Percentiles rank a stretch among this genome's conserved stretches.
Evolutionary conservation across 2,329 filamentous ascomycete species (phyloP).

Genomic region (Gnomoniopsis sp.): DNA sequence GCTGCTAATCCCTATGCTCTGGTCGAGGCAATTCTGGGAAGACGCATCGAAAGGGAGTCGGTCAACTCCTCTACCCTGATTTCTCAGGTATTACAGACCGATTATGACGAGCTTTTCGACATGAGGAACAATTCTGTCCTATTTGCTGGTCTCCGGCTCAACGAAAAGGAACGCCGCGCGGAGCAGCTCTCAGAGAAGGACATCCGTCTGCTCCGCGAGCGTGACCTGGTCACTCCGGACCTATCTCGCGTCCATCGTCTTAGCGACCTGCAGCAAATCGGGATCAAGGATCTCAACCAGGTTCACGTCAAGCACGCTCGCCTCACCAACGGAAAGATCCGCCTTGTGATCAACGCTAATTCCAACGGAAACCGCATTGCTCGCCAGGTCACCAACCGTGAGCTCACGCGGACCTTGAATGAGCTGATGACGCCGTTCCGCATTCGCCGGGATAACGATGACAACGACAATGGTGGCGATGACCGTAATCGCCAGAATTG

Average conservation of each 20-base stretch:
- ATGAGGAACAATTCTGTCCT: constrained; percentile 40
- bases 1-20: constrained; percentile 43
- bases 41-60: constrained; percentile 33
- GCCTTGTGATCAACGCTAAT: constrained; percentile 34
- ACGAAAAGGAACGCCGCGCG: constrained; percentile 33
- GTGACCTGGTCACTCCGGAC: constrained; percentile 40
- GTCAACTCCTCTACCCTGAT: constrained; percentile 31
- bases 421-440: constrained; percentile 38
- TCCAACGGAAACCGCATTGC: constrained; percentile 25
- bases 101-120: constrained; percentile 46
- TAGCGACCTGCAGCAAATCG: constrained; percentile 37
- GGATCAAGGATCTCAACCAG: constrained; percentile 35
- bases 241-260: constrained; percentile 36
- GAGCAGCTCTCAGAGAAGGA: constrained; percentile 36
- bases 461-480: constrained; percentile 22
- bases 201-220: constrained; percentile 38
- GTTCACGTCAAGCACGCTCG: constrained; percentile 35
- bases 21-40: constrained; percentile 39
- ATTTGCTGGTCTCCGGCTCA: constrained; percentile 38
- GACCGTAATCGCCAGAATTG: constrained; percentile 24
- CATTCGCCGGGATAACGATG: constrained; percentile 3
- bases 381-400: constrained; percentile 33
- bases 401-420: constrained; percentile 38
- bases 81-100: constrained; percentile 40
- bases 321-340: constrained; percentile 43